Base-by-base conservation (phyloP, 768 basidiomycete species). In the Phanerochaete carnosa region DNA sequence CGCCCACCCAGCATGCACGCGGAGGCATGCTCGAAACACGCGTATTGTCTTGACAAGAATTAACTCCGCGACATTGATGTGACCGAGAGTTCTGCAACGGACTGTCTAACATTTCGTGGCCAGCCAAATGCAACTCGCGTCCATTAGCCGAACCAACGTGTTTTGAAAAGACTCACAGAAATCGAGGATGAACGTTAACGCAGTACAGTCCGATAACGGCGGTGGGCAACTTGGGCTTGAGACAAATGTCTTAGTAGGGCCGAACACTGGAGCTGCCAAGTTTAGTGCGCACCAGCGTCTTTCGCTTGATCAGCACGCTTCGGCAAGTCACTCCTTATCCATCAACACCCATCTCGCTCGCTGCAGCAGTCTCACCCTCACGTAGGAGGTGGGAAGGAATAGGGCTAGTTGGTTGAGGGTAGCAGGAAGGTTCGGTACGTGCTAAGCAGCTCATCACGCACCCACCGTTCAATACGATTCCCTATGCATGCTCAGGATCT, bases 321-420 rank as follows among this genome's bases (percentile, higher is more conserved):
- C n/a, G 50, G 37, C 49, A 45, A 55, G 33, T 45, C 50, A 39
- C 45, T 52, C 52, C 66, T 65, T 66, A 65, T 68, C 65, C 64
- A 60, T 68, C 61, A 68, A 62, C 67, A 59, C 58, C 64, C 64
- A 68, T 66, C 70, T 69, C 64, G 64, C 69, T 69, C 66, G 71
- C 74, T 74, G 75, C 73, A 70, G 70, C 81, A 77, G 74, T 80
- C 83, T 83, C 32, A 77, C 80, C 74, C 73, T 79, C 78, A 80
- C 68, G 68, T 60, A 67, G 68, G 68, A 62, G 77, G 85, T 83
- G 83, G 85, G 78, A 80, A 86, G 75, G 80, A 82, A 77, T 76
- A 72, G 83, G 82, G 86, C 75, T 76, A 80, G 85, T 79, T 74
- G 86, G 87, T 80, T 85, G 89, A 75, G 87, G 88, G 87, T 83